A percentile compares a stretch with the other conserved stretches of the same genome.
phyloP scores from a whole-genome alignment of 371 early-diverging fungal genomes.

The Mucor ambiguus region DNA sequence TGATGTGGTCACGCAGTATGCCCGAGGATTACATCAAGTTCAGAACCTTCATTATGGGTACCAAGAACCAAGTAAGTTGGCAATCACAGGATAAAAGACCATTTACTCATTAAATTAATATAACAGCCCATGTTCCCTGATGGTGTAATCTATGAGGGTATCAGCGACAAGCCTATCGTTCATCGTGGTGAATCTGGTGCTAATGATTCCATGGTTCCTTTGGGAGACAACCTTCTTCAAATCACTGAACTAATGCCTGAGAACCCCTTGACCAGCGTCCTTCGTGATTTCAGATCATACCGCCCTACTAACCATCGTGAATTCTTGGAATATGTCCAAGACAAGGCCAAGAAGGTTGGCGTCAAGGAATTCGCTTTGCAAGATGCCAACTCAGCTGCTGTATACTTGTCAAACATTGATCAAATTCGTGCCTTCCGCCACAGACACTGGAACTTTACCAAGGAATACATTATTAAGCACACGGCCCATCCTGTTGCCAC shows the following conservation, averaged over 20 bases:
- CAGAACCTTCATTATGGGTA: constrained; percentile 90
- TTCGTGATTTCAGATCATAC: constrained; percentile 79
- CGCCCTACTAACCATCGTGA: constrained; percentile 79
- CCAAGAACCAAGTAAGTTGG: constrained; percentile 67
- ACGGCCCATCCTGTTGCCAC: constrained; percentile 75
- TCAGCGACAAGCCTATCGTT: constrained; percentile 58
- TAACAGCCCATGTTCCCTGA: constrained; percentile 80
- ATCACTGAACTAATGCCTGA: constrained; percentile 79
- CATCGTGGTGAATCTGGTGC: constrained; percentile 89
- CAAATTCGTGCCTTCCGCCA: constrained; percentile 85
- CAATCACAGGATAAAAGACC: background rate
- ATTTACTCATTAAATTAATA: background rate
- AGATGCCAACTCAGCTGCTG: constrained; percentile 61
- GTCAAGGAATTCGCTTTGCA: constrained; percentile 54
- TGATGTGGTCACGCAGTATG: constrained; percentile 75
- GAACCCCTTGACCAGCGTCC: constrained; percentile 79
- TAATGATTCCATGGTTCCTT: constrained; percentile 86
- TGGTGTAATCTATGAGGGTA: constrained; percentile 85
- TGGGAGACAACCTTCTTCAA: constrained; percentile 82
- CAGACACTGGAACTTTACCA: constrained; percentile 89
- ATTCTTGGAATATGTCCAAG: constrained; percentile 72
- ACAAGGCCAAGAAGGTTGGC: constrained; percentile 43
- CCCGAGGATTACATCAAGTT: constrained; percentile 81
- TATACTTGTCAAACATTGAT: constrained; percentile 79
- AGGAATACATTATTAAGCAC: constrained; percentile 83